Percentiles rank a stretch among this genome's conserved stretches.
Evolutionary conservation across 139 green algal genomes (phyloP).

Genomic region (Chlorokybus atmophyticus): DNA sequence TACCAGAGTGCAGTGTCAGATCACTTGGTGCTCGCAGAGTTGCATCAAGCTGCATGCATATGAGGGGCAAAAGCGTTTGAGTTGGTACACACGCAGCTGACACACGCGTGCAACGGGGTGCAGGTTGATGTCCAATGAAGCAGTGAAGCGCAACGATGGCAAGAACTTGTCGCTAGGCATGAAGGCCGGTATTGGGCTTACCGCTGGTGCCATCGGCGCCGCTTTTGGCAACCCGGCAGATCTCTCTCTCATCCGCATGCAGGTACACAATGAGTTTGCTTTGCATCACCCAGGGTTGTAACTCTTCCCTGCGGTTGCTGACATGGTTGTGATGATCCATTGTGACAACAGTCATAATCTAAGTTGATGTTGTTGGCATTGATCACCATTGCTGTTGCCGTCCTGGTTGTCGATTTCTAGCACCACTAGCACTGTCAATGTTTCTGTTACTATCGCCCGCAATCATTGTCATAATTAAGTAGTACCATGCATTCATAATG

Average conservation of each 20-base stretch:
- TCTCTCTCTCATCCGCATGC: constrained; percentile 92
- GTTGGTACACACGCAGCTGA: background rate
- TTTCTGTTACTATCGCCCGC: no score
- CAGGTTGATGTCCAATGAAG: constrained; percentile 18
- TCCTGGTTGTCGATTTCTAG: no score
- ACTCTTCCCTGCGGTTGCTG: background rate
- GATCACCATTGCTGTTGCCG: no score
- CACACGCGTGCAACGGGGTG: background rate
- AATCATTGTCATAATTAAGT: background rate
- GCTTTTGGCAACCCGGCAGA: constrained; percentile 89
- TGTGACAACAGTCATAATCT: no score
- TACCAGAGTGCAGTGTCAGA: background rate
- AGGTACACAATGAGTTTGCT: constrained; percentile 14
- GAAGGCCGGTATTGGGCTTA: constrained; percentile 52
- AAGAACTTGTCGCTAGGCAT: constrained; percentile 29
- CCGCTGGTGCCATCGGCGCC: constrained; percentile 81
- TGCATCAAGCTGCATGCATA: no score
- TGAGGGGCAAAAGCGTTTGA: no score
- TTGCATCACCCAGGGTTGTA: no score
- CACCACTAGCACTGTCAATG: no score
- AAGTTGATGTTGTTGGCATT: no score
- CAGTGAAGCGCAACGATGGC: constrained; percentile 25
- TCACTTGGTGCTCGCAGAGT: no score
- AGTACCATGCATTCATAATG: no score
- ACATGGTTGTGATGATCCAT: constrained; percentile 25